A percentile compares a stretch with the other conserved stretches of the same genome.
Evolutionary conservation across 176 grass and related monocot species (phyloP).

Genomic region (Eragrostis curvula): DNA sequence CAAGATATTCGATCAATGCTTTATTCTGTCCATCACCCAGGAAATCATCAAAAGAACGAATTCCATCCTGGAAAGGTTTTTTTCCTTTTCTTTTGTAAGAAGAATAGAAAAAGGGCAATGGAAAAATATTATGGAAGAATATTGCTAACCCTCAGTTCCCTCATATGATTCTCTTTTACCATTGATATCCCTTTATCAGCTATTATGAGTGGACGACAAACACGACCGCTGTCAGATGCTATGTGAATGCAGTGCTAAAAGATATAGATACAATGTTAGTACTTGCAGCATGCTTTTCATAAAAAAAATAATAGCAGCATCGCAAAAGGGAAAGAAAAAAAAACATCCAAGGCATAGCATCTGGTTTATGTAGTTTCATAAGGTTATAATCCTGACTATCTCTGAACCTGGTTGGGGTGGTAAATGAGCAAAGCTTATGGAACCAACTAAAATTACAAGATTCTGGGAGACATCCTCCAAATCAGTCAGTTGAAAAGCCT

Average conservation of each 20-base stretch:
- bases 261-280: conserved; percentile 38
- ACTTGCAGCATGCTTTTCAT: conserved; percentile 16
- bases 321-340: too few relatives aligned
- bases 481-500: too few relatives aligned
- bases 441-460: too few relatives aligned
- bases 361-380: too few relatives aligned
- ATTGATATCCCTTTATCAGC: conserved; percentile 90
- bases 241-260: conserved; percentile 84
- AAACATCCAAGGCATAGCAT: too few relatives aligned
- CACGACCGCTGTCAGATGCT: conserved; percentile 92
- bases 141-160: conserved; percentile 77
- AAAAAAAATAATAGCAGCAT: background rate
- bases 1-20: conserved; percentile 86
- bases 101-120: conserved; percentile 34
- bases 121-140: conserved; percentile 31
- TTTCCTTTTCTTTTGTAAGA: conserved; percentile 9
- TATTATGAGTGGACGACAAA: conserved; percentile 96
- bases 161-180: conserved; percentile 87
- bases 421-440: too few relatives aligned
- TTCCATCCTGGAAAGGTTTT: conserved; percentile 62
- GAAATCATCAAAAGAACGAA: conserved; percentile 93
- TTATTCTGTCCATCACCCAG: conserved; percentile 58
- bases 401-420: too few relatives aligned
- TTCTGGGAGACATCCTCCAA: too few relatives aligned
- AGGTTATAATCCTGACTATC: too few relatives aligned